phyloP scores from a whole-genome alignment of 768 basidiomycete species.

The Kwoniella shandongensis region DNA sequence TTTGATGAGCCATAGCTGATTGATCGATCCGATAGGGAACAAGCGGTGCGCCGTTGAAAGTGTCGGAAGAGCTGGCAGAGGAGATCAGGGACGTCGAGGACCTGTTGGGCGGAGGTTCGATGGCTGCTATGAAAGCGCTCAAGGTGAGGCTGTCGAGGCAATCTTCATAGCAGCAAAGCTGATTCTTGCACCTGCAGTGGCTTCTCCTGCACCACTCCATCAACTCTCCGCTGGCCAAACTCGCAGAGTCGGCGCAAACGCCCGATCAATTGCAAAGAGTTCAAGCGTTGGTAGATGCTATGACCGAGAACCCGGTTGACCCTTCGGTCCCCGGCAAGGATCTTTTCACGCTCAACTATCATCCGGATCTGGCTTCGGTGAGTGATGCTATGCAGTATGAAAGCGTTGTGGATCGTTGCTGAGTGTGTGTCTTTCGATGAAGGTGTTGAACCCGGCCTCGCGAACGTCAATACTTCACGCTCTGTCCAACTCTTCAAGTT shows the following conservation, averaged over 20 bases:
- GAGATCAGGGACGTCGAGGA: conserved; percentile 29
- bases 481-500: conserved; percentile 16
- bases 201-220: conserved; percentile 31
- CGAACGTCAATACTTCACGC: conserved; percentile 39
- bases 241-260: conserved; percentile 2
- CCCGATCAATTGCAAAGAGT: neutral
- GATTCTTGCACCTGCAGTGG: conserved; percentile 25
- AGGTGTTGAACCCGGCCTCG: conserved; percentile 40
- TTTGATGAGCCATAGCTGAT: neutral
- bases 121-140: conserved; percentile 27
- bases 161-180: neutral
- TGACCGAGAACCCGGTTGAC: conserved; percentile 4
- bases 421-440: neutral
- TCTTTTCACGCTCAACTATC: conserved; percentile 19
- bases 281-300: conserved; percentile 17
- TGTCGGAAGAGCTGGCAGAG: conserved; percentile 26
- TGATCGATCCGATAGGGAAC: conserved; percentile 6
- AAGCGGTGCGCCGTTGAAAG: conserved; percentile 9
- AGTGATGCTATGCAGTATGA: conserved; percentile 1
- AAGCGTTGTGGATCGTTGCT: neutral
- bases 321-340: conserved; percentile 8
- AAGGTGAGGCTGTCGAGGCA: conserved; percentile 23
- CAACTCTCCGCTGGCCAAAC: conserved; percentile 24
- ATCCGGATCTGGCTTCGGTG: conserved; percentile 20
- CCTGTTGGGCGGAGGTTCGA: conserved; percentile 30